These are phyloP conservation scores for Ulota crispa DNA, from an alignment of 225 moss, liverwort and hornwort genomes.

Conservation along the genomic window DNA sequence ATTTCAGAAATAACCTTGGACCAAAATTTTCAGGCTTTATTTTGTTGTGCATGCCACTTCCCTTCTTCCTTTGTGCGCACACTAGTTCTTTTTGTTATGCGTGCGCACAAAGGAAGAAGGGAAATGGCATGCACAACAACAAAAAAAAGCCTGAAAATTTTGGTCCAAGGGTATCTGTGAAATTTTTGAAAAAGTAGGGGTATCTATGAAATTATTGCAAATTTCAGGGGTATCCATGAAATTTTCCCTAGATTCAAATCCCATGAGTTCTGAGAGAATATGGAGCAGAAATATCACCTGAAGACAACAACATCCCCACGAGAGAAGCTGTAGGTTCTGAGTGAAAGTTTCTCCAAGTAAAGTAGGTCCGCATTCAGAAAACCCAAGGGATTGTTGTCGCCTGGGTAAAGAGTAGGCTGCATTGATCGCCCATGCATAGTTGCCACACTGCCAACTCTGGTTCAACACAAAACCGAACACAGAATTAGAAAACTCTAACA, in stretches of 20 bases:
- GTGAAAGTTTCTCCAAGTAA: slow-evolving; percentile 76
- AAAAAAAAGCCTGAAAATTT: no score
- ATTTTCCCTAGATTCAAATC: neutral
- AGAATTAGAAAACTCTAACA: neutral
- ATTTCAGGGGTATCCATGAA: no score
- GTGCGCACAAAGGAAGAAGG: no score
- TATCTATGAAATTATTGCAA: no score
- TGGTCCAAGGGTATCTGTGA: no score
- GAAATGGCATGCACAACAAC: no score
- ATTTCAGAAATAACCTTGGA: no score
- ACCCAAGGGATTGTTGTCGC: slow-evolving; percentile 50
- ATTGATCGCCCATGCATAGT: slow-evolving; percentile 91
- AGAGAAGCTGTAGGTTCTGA: slow-evolving; percentile 80
- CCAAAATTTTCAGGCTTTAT: no score
- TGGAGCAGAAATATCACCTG: slow-evolving; percentile 51
- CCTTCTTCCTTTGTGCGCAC: no score
- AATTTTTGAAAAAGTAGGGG: no score
- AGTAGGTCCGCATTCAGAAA: slow-evolving; percentile 65
- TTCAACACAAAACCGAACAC: neutral
- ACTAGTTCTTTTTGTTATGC: no score
- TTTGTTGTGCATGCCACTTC: no score
- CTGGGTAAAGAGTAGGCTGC: slow-evolving; percentile 90
- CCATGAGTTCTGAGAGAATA: neutral
- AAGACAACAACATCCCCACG: slow-evolving; percentile 99
- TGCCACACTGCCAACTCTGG: slow-evolving; percentile 67